phyloP scores from a whole-genome alignment of 1,284 basidiomycete species.

The Ceratobasidium sp. region DNA sequence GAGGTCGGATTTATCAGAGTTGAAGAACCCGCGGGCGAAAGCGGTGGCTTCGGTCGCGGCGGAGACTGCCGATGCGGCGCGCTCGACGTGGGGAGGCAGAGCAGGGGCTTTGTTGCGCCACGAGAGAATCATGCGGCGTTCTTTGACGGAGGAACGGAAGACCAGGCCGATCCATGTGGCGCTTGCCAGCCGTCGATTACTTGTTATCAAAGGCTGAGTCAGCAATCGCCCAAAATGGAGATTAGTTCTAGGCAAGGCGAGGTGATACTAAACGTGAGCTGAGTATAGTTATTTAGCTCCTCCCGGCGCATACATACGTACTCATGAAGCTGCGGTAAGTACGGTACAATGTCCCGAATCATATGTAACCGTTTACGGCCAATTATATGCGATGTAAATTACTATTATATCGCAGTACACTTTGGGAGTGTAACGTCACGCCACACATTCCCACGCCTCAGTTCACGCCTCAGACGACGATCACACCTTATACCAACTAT shows the following conservation, averaged over 20 bases:
- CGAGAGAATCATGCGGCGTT: constrained; percentile 72
- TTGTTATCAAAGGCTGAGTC: too few species aligned
- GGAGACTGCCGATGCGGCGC: constrained; percentile 62
- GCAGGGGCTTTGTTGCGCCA: constrained; percentile 73
- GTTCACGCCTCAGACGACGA: background rate
- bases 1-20: constrained; percentile 56
- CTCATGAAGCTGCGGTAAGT: too few species aligned
- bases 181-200: too few species aligned
- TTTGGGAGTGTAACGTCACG: background rate
- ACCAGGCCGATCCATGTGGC: constrained; percentile 82
- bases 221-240: too few species aligned
- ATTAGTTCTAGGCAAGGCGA: too few species aligned
- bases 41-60: constrained; percentile 59
- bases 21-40: constrained; percentile 65
- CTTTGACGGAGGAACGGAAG: constrained; percentile 74
- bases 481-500: background rate
- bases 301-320: too few species aligned
- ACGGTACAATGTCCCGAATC: too few species aligned
- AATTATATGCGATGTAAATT: too few species aligned
- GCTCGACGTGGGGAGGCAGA: constrained; percentile 68
- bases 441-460: background rate
- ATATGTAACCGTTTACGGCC: too few species aligned
- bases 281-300: too few species aligned
- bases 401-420: background rate
- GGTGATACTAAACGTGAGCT: too few species aligned